These are phyloP conservation scores for Monosporascus sp. DNA, from an alignment of 2,329 filamentous ascomycete genomes.

Conservation along the genomic window DNA sequence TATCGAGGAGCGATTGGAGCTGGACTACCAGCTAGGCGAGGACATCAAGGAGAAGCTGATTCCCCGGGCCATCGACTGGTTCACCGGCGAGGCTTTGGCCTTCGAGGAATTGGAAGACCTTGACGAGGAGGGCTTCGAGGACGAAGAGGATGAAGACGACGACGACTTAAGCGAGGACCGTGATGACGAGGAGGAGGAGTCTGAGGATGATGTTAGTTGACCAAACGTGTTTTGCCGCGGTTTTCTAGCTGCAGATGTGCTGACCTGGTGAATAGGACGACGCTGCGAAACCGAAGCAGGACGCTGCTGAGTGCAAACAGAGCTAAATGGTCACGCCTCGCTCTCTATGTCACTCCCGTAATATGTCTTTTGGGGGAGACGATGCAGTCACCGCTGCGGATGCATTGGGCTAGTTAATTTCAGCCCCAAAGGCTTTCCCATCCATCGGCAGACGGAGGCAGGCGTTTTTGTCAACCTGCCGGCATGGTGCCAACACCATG, in stretches of 20 bases:
- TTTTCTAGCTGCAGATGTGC: constrained; percentile 5
- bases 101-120: constrained; percentile 88
- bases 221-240: constrained; percentile 1
- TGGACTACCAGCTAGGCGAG: constrained; percentile 97
- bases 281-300: constrained; percentile 84
- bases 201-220: constrained; percentile 67
- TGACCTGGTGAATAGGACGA: constrained; percentile 60
- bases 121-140: constrained; percentile 77
- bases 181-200: constrained; percentile 72
- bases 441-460: constrained; percentile 4
- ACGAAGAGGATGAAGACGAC: constrained; percentile 83
- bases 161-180: constrained; percentile 78
- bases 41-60: constrained; percentile 99
- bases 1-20: constrained; percentile 94
- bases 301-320: constrained; percentile 94
- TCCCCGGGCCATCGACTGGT: constrained; percentile 97
- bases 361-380: background rate
- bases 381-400: background rate
- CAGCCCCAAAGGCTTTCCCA: constrained; percentile 3
- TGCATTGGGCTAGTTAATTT: background rate
- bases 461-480: constrained; percentile 17
- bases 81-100: constrained; percentile 94
- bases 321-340: constrained; percentile 51
- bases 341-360: constrained; percentile 2
- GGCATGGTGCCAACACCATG: constrained; percentile 23